Evolutionary conservation across 1,284 basidiomycete genomes (phyloP), one percentile per base, ranked within the genome.

Genomic region (Earliella scabrosa): DNA sequence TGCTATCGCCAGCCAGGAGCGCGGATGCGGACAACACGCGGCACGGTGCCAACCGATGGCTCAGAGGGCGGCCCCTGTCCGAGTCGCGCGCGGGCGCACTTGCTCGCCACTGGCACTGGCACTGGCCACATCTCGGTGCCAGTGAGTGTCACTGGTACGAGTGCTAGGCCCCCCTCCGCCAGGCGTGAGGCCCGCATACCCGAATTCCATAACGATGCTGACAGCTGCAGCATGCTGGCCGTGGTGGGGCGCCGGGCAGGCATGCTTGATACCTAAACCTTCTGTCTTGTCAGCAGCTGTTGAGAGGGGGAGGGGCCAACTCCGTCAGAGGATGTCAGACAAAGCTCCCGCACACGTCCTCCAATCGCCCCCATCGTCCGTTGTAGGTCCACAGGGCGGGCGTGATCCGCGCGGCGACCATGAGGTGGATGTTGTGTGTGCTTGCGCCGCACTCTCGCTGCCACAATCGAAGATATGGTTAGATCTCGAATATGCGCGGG

Each of bases 311-410:
- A 45, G 23, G n/a, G 14, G 52, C 45, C 49, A 45, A 44, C 23
- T 18, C 16, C 34, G 27, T 27, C 32, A 18, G 31, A 35, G 38
- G n/a, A 29, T 27, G 50, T 49, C n/a, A 49, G 45, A 23, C 35
- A 40, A n/a, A 41, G 35, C 46, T 38, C 34, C 52, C 39, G 38
- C 29, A 31, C 45, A 41, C 43, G 54, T 27, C 52, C 26, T 35
- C 45, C 48, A 60, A 54, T 54, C 45, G 36, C 14, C 46, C 48
- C 53, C 49, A 46, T 52, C 52, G 50, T 53, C 35, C 40, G 26
- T 62, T 62, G 60, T 59, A 62, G 60, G 60, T 59, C 57, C 57
- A 62, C 54, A 45, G 35, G 43, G 40, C 45, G 54, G 29, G 43
- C 34, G 43, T 57, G 60, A 62, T 62, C 55, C 57, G 55, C 45